Evolutionary conservation across 345 rosid genomes (phyloP).

Genomic region (Sonneratia caseolaris): DNA sequence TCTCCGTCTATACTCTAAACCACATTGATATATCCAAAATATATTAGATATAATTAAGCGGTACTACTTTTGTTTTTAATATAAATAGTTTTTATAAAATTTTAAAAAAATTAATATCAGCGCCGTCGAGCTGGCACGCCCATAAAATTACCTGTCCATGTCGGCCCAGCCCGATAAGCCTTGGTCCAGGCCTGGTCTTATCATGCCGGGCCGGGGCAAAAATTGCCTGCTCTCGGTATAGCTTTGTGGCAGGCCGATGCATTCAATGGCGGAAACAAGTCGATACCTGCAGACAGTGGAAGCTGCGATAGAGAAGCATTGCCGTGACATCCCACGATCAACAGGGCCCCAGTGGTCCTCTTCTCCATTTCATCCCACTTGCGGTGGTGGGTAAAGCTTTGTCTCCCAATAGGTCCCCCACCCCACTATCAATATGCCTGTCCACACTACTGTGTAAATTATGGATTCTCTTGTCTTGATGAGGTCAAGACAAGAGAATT

Average conservation of each 20-base stretch:
- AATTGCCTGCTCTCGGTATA: no score
- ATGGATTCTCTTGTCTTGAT: background rate
- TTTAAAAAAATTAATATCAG: no score
- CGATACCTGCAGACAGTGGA: background rate
- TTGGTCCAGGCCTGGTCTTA: no score
- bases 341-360: background rate
- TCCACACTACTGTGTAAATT: background rate
- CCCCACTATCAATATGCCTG: background rate
- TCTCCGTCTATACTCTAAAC: no score
- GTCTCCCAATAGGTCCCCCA: constrained; percentile 2
- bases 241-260: background rate
- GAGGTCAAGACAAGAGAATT: background rate
- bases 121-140: no score
- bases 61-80: no score
- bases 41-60: no score
- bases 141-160: no score
- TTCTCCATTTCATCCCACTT: background rate
- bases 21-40: no score
- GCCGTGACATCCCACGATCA: background rate
- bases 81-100: no score
- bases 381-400: background rate
- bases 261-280: background rate
- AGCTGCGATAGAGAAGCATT: background rate
- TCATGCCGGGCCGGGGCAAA: no score
- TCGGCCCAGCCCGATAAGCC: no score